These are phyloP conservation scores for Hura crepitans DNA, from an alignment of 441 rosid genomes.

Conservation along the genomic window DNA sequence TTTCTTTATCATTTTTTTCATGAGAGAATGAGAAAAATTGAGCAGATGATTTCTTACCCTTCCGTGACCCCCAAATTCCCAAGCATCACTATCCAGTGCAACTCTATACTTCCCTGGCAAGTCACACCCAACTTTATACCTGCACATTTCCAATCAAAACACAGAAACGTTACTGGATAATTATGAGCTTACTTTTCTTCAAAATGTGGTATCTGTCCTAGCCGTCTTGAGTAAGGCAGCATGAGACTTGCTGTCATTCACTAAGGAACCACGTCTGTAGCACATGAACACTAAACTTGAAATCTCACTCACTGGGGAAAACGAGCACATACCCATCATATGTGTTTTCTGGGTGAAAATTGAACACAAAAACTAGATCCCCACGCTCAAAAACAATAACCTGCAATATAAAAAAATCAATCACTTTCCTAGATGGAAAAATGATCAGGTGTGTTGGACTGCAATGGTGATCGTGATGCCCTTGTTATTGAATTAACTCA, in stretches of 20 bases:
- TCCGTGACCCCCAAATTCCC: slow-evolving; percentile 72
- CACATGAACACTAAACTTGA: neutral
- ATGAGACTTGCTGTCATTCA: slow-evolving; percentile 10
- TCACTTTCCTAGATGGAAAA: slow-evolving; percentile 1
- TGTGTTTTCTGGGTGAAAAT: slow-evolving; percentile 69
- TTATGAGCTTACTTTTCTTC: neutral
- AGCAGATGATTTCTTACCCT: slow-evolving; percentile 45
- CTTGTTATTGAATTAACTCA: neutral
- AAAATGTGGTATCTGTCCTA: neutral
- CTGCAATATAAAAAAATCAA: slow-evolving; percentile 35
- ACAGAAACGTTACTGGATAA: slow-evolving; percentile 6
- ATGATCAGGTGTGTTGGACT: neutral
- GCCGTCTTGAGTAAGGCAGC: neutral
- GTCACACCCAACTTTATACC: slow-evolving; percentile 78
- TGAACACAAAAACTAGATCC: slow-evolving; percentile 71
- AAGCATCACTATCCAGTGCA: slow-evolving; percentile 70
- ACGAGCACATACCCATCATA: slow-evolving; percentile 55
- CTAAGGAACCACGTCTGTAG: slow-evolving; percentile 5
- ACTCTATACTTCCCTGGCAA: slow-evolving; percentile 79
- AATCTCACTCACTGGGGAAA: slow-evolving; percentile 3
- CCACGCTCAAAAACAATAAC: slow-evolving; percentile 81
- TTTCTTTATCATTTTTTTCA: neutral
- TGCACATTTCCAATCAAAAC: slow-evolving; percentile 33
- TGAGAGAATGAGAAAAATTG: neutral
- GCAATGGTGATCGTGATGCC: neutral